Base-by-base conservation (phyloP, 2,329 filamentous ascomycete genomes). In the Nemania sp. region DNA sequence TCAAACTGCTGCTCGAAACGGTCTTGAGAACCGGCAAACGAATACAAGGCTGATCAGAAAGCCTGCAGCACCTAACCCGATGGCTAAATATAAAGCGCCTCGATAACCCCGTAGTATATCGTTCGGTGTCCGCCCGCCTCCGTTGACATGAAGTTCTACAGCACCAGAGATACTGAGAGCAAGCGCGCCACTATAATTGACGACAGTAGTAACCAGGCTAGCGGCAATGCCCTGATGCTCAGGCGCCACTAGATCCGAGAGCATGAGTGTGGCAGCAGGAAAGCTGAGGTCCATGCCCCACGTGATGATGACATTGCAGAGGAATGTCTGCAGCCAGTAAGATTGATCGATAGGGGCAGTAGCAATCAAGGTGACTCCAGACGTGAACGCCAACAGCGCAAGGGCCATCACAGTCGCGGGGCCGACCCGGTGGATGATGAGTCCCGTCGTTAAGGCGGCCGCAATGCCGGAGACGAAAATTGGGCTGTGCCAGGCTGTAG, bases 121-220 rank as follows among this genome's bases (percentile, higher is more conserved):
- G 17, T 71, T 65, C 1, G 60, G 39, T 18, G 64, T 65, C 42
- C 45, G 42, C 9, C 63, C 62, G 9, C 60, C 62, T 18, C 59
- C 58, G 48, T 65, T 65, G 7, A 67, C 62, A 34, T 63, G 64
- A n/a, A 68, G 37, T 49, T 71, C 71, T 25, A 73, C 63, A 7
- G 81, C 83, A 0, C 82, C 83, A 0, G 83, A 83, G 55, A 87
- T 75, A 0, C 83, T 84, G 7, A 87, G 74, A 1, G 81, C 81
- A 29, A 85, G 73, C 9, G 79, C 80, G 42, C 86, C 85, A 59
- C 77, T 80, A 67, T 86, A 87, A 67, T 87, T 86, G 40, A 87
- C 79, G 46, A 85, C 75, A 0, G 83, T 86, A 48, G 79, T 83
- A 57, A 86, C 80, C 29, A 87, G 67, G 15, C 78, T 81, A 2